Percentiles rank a stretch among this genome's conserved stretches.
Evolutionary conservation across 1,284 basidiomycete species (phyloP).

Genomic region (Ustilago shanxiensis): DNA sequence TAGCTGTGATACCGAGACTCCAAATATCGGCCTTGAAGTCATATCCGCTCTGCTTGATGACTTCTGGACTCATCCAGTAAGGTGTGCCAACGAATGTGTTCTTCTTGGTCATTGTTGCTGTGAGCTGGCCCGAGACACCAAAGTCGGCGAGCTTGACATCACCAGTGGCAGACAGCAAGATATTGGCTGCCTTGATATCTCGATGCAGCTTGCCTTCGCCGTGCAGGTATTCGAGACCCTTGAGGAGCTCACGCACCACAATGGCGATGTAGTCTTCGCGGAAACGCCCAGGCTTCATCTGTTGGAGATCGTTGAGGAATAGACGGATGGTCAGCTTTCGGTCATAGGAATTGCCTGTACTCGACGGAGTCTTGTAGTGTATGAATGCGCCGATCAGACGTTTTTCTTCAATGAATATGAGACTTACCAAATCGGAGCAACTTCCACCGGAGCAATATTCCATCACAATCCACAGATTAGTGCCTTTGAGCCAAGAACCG

Average conservation of each 20-base stretch:
- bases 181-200: slow-evolving; percentile 98
- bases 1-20: slow-evolving; percentile 83
- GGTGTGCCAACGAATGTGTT: slow-evolving; percentile 89
- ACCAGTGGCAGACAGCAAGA: slow-evolving; percentile 90
- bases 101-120: slow-evolving; percentile 93
- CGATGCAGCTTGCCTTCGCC: slow-evolving; percentile 95
- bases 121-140: slow-evolving; percentile 97
- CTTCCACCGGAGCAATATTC: slow-evolving; percentile 80
- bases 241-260: slow-evolving; percentile 89
- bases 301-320: slow-evolving; percentile 13
- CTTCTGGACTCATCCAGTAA: slow-evolving; percentile 90
- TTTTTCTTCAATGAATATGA: background rate
- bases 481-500: slow-evolving; percentile 93
- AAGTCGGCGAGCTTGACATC: slow-evolving; percentile 99
- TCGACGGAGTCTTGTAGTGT: no score
- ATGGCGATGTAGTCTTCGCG: slow-evolving; percentile 99
- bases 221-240: slow-evolving; percentile 94
- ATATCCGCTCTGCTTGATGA: slow-evolving; percentile 99
- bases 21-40: slow-evolving; percentile 96
- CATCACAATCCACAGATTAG: slow-evolving; percentile 98
- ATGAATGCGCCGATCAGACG: background rate
- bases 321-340: background rate
- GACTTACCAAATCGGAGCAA: slow-evolving; percentile 73
- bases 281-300: slow-evolving; percentile 99
- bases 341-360: no score